Evolutionary conservation across 2,329 filamentous ascomycete species (phyloP).

Genomic region (Sclerotinia sclerotiorum): DNA sequence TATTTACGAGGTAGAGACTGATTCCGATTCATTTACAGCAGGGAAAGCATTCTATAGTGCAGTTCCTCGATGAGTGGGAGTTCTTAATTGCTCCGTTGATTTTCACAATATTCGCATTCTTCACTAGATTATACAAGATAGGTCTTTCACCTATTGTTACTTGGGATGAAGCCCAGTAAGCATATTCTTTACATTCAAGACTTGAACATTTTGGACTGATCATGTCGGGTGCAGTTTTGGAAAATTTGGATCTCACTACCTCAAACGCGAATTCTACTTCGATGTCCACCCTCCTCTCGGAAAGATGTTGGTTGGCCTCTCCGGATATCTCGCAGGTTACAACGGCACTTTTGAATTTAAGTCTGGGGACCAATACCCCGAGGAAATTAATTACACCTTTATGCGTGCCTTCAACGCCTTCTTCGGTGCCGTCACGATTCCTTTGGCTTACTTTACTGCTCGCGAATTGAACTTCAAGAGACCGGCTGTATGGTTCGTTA

Average conservation of each 20-base stretch:
- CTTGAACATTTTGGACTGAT: slow-evolving; percentile 23
- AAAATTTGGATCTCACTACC: slow-evolving; percentile 98
- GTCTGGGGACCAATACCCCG: slow-evolving; percentile 92
- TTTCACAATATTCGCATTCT: slow-evolving; percentile 61
- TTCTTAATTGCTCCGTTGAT: slow-evolving; percentile 60
- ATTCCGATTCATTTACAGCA: slow-evolving; percentile 29
- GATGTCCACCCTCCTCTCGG: slow-evolving; percentile 92
- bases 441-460: slow-evolving; percentile 92
- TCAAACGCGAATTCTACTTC: slow-evolving; percentile 99
- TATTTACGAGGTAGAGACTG: slow-evolving; percentile 27
- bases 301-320: slow-evolving; percentile 97
- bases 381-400: slow-evolving; percentile 93
- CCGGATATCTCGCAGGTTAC: slow-evolving; percentile 93
- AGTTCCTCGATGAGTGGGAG: slow-evolving; percentile 64
- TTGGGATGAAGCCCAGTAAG: slow-evolving; percentile 75
- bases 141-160: slow-evolving; percentile 71
- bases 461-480: slow-evolving; percentile 84
- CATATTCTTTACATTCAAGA: slow-evolving; percentile 41
- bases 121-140: slow-evolving; percentile 69
- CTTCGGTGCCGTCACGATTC: slow-evolving; percentile 90
- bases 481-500: slow-evolving; percentile 90
- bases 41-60: slow-evolving; percentile 57
- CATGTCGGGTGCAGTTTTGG: slow-evolving; percentile 62
- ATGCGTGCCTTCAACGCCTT: slow-evolving; percentile 98
- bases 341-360: slow-evolving; percentile 99